phyloP scores from a whole-genome alignment of 345 rosid genomes.

The Garcia nutans region DNA sequence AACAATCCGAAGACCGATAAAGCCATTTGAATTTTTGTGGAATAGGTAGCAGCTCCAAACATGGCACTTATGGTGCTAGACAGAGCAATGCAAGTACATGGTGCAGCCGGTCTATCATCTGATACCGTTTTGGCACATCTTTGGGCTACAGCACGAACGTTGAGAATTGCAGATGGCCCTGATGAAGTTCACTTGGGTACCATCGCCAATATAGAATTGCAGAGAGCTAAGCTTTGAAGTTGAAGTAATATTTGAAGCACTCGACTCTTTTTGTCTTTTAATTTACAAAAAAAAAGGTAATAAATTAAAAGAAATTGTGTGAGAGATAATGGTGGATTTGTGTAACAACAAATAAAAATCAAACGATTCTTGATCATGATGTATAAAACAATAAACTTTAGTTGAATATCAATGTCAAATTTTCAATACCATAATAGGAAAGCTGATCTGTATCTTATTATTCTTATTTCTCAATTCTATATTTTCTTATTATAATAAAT shows the following conservation, averaged over 20 bases:
- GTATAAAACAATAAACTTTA: background rate
- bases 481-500: too few species aligned
- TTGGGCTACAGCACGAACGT: constrained; percentile 84
- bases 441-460: too few species aligned
- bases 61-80: constrained; percentile 89
- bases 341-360: background rate
- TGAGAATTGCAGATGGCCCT: constrained; percentile 86
- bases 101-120: constrained; percentile 75
- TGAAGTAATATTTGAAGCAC: background rate
- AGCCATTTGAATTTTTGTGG: background rate
- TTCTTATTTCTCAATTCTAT: too few species aligned
- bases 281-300: too few species aligned
- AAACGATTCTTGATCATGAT: background rate
- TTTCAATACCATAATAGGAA: too few species aligned
- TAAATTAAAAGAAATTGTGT: too few species aligned
- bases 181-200: constrained; percentile 96
- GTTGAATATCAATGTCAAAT: too few species aligned
- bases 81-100: constrained; percentile 90
- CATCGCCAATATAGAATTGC: constrained; percentile 77
- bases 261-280: background rate
- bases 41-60: constrained; percentile 93
- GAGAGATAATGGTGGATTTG: background rate
- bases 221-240: constrained; percentile 68
- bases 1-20: background rate
- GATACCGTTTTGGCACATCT: constrained; percentile 83